phyloP scores from a whole-genome alignment of 768 basidiomycete genomes.

The Collybia sp. region DNA sequence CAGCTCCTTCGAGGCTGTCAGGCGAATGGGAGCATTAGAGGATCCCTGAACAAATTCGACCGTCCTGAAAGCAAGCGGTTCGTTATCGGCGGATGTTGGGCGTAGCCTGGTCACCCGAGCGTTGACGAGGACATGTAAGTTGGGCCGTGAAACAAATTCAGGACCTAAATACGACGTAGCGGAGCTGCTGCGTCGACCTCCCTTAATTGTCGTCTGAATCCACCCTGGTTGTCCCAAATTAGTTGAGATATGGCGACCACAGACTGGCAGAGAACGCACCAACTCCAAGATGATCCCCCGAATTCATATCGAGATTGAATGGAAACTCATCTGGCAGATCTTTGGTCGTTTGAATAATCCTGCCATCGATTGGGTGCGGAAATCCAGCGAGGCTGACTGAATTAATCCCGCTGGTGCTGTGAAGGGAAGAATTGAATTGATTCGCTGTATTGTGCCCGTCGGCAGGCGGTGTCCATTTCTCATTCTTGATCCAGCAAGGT shows the following conservation, averaged over 20 bases:
- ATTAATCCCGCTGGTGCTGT: constrained; percentile 21
- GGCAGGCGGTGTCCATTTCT: constrained; percentile 21
- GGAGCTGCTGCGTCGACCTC: constrained; percentile 28
- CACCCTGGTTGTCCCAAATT: constrained; percentile 16
- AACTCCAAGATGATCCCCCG: constrained; percentile 18
- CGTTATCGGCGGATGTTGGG: constrained; percentile 7
- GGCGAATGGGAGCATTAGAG: not conserved
- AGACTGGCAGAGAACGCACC: constrained; percentile 9
- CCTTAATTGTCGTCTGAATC: constrained; percentile 24
- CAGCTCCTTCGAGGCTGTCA: constrained; percentile 10
- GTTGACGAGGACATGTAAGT: constrained; percentile 30
- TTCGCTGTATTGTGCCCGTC: constrained; percentile 24
- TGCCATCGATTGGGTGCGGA: constrained; percentile 17
- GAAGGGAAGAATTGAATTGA: constrained; percentile 22
- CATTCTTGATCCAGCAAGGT: constrained; percentile 13
- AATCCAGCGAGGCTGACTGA: constrained; percentile 23
- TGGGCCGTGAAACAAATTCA: constrained; percentile 20
- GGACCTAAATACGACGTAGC: constrained; percentile 27
- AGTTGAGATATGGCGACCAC: not conserved
- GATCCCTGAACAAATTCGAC: constrained; percentile 13
- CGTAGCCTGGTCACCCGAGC: constrained; percentile 25
- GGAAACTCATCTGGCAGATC: constrained; percentile 17
- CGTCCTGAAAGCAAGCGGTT: constrained; percentile 11
- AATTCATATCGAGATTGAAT: constrained; percentile 20
- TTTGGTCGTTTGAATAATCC: constrained; percentile 21